Evolutionary conservation across 768 basidiomycete genomes (phyloP), one percentile per base, ranked within the genome.

Genomic region (Phylloporus sp.): DNA sequence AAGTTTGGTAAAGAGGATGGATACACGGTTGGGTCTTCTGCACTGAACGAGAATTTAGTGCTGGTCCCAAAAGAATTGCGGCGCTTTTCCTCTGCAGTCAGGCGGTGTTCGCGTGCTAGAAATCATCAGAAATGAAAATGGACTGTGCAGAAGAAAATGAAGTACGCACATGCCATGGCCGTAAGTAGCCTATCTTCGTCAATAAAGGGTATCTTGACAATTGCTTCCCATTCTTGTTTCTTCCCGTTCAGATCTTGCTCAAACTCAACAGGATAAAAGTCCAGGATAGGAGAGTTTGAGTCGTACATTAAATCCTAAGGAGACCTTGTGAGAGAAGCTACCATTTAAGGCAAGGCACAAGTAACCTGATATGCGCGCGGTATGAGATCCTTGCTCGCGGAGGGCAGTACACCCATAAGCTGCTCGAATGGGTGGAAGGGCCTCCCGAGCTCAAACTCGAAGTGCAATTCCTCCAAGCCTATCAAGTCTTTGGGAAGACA

Each of bases 131-230:
- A 22, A 40, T 35, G 18, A n/a, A 34, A 23, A 45, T 7, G 2
- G 28, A 15, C 8, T 55, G 0, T 18, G 27, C 13, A 29, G 20
- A 12, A 53, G n/a, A 31, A 36, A 11, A 9, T 27, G 28, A 41
- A 4, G 8, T 0, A 54, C 63, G 32, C 13, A 91, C 91, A 70
- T 28, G 75, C 72, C 95, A 99, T 97, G 4, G 95, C 90, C 28
- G 74, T 74, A 28, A 97, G 72, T 20, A 99, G 67, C 46, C 91
- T 77, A 11, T 71, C 59, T 67, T 95, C 84, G 41, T 97, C 85
- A 54, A 99, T 97, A 70, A 99, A 99, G 0, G 97, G 97, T 58
- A 99, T 97, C 73, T 98, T 98, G 48, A 99, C 93, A 45, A 98
- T 82, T 0, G 97, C 95, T 68, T 99, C 97, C 97, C 97, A 99